phyloP scores from a whole-genome alignment of 2,329 filamentous ascomycete species.

The Clarireedia paspali region DNA sequence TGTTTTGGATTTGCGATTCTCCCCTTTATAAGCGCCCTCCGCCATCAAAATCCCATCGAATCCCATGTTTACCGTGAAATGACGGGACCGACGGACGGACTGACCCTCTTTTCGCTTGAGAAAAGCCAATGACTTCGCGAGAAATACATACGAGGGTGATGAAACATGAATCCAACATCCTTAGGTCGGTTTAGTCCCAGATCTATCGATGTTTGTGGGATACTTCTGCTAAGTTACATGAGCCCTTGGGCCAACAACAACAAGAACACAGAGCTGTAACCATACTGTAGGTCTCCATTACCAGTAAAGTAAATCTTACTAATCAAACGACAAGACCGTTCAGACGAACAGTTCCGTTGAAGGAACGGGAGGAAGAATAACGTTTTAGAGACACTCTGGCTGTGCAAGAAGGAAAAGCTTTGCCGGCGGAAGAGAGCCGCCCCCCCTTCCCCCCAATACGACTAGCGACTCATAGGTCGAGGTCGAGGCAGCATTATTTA shows the following conservation, averaged over 20 bases:
- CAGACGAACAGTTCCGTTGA: neutral
- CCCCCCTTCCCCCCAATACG: too few species aligned
- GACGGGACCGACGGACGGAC: neutral
- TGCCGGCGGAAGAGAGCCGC: too few species aligned
- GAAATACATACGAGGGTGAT: neutral
- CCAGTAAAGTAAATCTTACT: neutral
- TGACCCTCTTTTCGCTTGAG: neutral
- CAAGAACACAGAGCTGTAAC: too few species aligned
- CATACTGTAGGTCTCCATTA: neutral
- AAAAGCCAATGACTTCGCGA: neutral
- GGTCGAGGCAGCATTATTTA: too few species aligned
- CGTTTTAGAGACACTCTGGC: neutral
- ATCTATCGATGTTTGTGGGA: neutral
- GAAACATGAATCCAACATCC: slow-evolving; percentile 4
- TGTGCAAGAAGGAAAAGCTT: neutral
- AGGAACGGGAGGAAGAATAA: slow-evolving; percentile 3
- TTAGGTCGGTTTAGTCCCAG: neutral
- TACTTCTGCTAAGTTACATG: too few species aligned
- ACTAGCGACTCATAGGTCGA: too few species aligned
- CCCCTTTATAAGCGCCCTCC: neutral
- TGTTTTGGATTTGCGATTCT: neutral
- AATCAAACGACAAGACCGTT: neutral
- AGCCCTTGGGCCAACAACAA: too few species aligned
- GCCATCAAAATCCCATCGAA: neutral
- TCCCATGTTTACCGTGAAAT: neutral